Evolutionary conservation across 1,139 yeast species (phyloP), one percentile per base, ranked within the genome.

Genomic region (Saccharomyces hybrid): DNA sequence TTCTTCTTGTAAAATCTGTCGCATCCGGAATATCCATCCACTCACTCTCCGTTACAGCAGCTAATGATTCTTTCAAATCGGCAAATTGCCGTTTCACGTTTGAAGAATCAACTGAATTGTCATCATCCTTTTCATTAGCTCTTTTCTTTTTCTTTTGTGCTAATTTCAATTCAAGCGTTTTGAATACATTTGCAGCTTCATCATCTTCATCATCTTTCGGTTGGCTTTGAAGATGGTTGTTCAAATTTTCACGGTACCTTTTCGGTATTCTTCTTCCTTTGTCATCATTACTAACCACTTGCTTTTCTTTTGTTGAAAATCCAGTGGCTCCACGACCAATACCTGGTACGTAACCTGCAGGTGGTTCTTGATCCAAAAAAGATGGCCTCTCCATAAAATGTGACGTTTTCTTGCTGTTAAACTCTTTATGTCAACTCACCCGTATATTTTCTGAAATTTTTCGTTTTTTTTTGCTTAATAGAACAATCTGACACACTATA

Each of bases 301-400:
- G 72, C 60, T 86, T 95, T 1, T 93, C 87, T 56, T 89, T 79
- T 0, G 96, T 88, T 0, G 93, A 83, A 69, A 91, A 91, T 1
- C 98, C 98, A 0, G 88, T 81, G 1, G 98, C 99, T 16, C 99
- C 99, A 66, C 99, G 76, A 0, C 98, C 99, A 7, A 90, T 73
- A 32, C 99, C 99, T 1, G 98, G 87, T 44, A 90, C 80, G 67
- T 93, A 93, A 5, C 96, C 96, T 2, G 85, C 81, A 0, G 99
- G 99, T 0, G 98, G 85, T 59, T 85, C 83, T 73, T 87, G 90
- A 64, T 86, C 91, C 54, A 93, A 76, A 70, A 93, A 93, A n/a
- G 61, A 59, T 55, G 63, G 63, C 50, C 63, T 56, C 27, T 62
- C 62, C 68, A 60, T 58, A 13, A 3, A 28, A 16, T 16, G 28